Percentiles rank a stretch among this genome's conserved stretches.
phyloP scores from a whole-genome alignment of 352 stramenopile species.

The Plasmopara halstedii region DNA sequence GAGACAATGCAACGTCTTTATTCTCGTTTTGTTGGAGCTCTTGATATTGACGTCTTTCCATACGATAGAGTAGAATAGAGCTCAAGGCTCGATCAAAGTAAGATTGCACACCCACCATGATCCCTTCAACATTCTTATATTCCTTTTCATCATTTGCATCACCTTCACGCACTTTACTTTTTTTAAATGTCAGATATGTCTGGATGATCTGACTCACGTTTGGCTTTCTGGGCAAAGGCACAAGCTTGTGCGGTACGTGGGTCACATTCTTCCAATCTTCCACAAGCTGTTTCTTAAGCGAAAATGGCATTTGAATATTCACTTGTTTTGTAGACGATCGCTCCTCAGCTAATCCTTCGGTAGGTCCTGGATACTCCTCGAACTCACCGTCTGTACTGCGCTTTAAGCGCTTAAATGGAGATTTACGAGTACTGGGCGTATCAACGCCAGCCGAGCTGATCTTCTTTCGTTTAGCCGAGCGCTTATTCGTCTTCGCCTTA shows the following conservation, averaged over 20 bases:
- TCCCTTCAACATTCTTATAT: constrained; percentile 74
- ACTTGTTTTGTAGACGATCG: constrained; percentile 31
- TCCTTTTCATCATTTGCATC: constrained; percentile 62
- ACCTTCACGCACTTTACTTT: constrained; percentile 47
- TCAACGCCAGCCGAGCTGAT: constrained; percentile 59
- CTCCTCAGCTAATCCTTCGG: neutral
- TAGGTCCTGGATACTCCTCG: constrained; percentile 37
- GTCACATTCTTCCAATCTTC: constrained; percentile 87
- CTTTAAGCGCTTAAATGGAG: constrained; percentile 75
- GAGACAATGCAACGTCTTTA: constrained; percentile 54
- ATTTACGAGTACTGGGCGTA: constrained; percentile 38
- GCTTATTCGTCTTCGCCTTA: constrained; percentile 59
- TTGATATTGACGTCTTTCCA: constrained; percentile 87
- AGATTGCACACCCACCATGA: constrained; percentile 78
- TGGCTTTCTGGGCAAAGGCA: constrained; percentile 75
- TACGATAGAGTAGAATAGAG: constrained; percentile 86
- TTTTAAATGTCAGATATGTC: constrained; percentile 74
- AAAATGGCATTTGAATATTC: constrained; percentile 83
- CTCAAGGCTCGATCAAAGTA: constrained; percentile 88
- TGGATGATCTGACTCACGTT: constrained; percentile 63
- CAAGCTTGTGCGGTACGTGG: constrained; percentile 69
- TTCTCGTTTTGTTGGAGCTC: constrained; percentile 52
- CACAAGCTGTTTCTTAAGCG: constrained; percentile 88
- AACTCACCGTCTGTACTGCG: constrained; percentile 55
- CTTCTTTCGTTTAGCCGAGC: constrained; percentile 44